Evolutionary conservation across 768 basidiomycete genomes (phyloP), one percentile per base, ranked within the genome.

Genomic region (Boletus huronensis): DNA sequence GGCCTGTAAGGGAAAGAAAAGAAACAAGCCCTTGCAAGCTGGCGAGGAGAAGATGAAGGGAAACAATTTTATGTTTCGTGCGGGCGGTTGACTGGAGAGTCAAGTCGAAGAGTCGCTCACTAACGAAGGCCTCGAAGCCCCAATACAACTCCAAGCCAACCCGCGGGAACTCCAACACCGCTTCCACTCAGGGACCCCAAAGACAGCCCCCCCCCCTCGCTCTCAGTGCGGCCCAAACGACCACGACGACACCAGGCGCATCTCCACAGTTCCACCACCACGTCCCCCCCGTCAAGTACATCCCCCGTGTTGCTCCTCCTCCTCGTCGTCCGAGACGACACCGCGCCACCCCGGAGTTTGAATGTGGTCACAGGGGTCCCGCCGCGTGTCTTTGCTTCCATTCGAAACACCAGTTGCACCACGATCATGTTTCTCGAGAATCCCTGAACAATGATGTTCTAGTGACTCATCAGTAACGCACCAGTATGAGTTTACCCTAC

Each of bases 131-230:
- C 57, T 66, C 55, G 54, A 68, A 66, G 60, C 58, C 44, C 63
- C 60, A 65, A 47, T 60, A 65, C 66, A 45, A 66, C 58, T 49
- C 48, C n/a, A 39, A 38, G 39, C 41, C 56, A 52, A 50, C 59
- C 58, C 66, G 70, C 70, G 69, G 70, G 70, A 70, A 71, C 53
- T 55, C 42, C 38, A 66, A 66, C 66, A 69, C 64, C 51, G 61
- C 59, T 64, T 61, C 54, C 28, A 52, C 21, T 0, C 29, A 39
- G n/a, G 54, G 65, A 64, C 67, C 65, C 67, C 66, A 62, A 46
- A 31, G 16, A 62, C 66, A 34, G 38, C 53, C 1, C 25, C 53
- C 1, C 25, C 48, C 2, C 10, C 7, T 5, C 14, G 6, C n/a
- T 7, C 34, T 2, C 48, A 35, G 32, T 16, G 29, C 36, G 26